Evolutionary conservation across 2,329 filamentous ascomycete species (phyloP).

Genomic region (Penicillium glabrum): DNA sequence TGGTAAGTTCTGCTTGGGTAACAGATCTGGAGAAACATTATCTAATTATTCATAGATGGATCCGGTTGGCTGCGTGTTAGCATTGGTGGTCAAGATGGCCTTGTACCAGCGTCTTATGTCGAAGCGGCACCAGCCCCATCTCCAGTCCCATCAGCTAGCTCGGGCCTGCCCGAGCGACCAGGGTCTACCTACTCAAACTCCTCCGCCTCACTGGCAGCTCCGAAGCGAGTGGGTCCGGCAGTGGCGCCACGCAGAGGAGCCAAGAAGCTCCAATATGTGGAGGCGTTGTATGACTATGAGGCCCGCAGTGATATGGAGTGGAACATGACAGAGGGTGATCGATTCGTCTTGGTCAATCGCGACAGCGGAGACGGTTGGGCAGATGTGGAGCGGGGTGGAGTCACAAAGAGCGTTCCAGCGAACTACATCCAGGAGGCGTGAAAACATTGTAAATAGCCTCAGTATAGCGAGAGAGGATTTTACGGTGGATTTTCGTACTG

Average conservation of each 20-base stretch:
- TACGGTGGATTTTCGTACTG: background rate
- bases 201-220: slow-evolving; percentile 62
- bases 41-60: slow-evolving; percentile 61
- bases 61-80: slow-evolving; percentile 89
- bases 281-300: slow-evolving; percentile 88
- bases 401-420: slow-evolving; percentile 85
- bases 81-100: slow-evolving; percentile 68
- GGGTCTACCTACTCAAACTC: slow-evolving; percentile 78
- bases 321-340: slow-evolving; percentile 86
- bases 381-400: slow-evolving; percentile 89
- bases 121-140: slow-evolving; percentile 58
- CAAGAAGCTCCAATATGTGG: slow-evolving; percentile 91
- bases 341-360: slow-evolving; percentile 83
- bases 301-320: slow-evolving; percentile 85
- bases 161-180: slow-evolving; percentile 55
- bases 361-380: slow-evolving; percentile 95
- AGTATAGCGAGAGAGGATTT: background rate
- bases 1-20: slow-evolving; percentile 58
- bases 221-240: slow-evolving; percentile 85
- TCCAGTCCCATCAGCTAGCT: slow-evolving; percentile 36
- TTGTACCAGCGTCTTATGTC: slow-evolving; percentile 85
- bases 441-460: slow-evolving; percentile 6
- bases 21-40: background rate
- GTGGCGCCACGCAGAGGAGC: slow-evolving; percentile 88
- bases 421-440: slow-evolving; percentile 83